Percentiles rank a stretch among this genome's conserved stretches.
phyloP scores from a whole-genome alignment of 352 stramenopile species.

The Phytophthora hybrid region DNA sequence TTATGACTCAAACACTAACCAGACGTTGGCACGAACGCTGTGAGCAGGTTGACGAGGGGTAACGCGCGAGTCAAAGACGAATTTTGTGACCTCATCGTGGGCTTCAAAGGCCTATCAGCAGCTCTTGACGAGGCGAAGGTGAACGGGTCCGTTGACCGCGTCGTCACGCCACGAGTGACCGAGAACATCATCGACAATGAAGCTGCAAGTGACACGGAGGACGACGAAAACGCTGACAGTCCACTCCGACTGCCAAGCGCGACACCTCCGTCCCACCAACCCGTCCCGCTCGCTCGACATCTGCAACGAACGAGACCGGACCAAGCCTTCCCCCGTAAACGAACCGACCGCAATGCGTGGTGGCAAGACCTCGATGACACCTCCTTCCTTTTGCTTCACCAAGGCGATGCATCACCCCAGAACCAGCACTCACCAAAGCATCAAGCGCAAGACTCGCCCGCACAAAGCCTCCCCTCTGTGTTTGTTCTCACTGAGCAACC shows the following conservation, averaged over 20 bases:
- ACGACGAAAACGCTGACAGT: constrained; percentile 14
- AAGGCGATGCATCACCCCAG: constrained; percentile 7
- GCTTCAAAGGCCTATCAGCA: constrained; percentile 44
- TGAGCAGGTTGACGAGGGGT: constrained; percentile 11
- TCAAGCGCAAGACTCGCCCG: constrained; percentile 14
- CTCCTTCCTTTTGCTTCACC: constrained; percentile 24
- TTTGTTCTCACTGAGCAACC: constrained; percentile 34
- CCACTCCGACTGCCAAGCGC: constrained; percentile 27
- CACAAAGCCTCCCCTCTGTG: constrained; percentile 33
- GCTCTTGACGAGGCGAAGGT: constrained; percentile 13
- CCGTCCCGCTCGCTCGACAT: constrained; percentile 35
- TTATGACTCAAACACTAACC: not conserved
- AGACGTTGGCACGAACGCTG: not conserved
- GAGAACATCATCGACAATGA: not conserved
- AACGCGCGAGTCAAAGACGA: constrained; percentile 47
- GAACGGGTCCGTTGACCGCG: constrained; percentile 20
- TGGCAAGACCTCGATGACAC: constrained; percentile 45
- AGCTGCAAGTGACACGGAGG: constrained; percentile 14
- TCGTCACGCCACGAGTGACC: constrained; percentile 21
- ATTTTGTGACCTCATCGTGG: constrained; percentile 75
- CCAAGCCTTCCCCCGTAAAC: constrained; percentile 43
- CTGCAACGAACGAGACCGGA: constrained; percentile 34
- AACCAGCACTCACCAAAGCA: too few relatives aligned
- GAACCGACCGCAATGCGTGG: constrained; percentile 45
- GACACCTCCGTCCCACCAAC: constrained; percentile 38